A percentile compares a stretch with the other conserved stretches of the same genome.
phyloP scores from a whole-genome alignment of 2,329 filamentous ascomycete species.

The Aspergillus quadricinctus region DNA sequence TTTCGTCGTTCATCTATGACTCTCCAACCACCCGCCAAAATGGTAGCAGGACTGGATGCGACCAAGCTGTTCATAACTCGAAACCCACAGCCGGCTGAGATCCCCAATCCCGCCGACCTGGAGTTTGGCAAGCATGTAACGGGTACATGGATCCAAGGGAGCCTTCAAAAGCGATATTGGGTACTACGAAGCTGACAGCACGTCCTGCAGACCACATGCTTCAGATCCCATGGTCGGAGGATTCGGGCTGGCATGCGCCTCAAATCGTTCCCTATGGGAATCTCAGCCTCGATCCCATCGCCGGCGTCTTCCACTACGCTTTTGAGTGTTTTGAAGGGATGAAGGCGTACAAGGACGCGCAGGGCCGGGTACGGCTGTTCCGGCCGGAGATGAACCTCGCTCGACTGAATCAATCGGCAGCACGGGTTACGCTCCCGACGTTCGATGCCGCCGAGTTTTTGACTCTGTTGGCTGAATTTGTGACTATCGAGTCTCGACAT shows the following conservation, averaged over 20 bases:
- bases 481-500: slow-evolving; percentile 30
- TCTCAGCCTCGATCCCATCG: slow-evolving; percentile 68
- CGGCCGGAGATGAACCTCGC: slow-evolving; percentile 63
- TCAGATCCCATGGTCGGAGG: slow-evolving; percentile 58
- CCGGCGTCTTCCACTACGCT: slow-evolving; percentile 74
- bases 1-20: too few relatives aligned
- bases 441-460: slow-evolving; percentile 67
- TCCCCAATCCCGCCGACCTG: background rate
- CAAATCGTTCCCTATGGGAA: slow-evolving; percentile 69
- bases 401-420: slow-evolving; percentile 51
- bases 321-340: slow-evolving; percentile 81
- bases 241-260: slow-evolving; percentile 64
- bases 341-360: slow-evolving; percentile 63
- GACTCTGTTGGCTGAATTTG: slow-evolving; percentile 55
- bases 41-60: background rate
- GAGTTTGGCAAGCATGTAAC: background rate
- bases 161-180: too few relatives aligned
- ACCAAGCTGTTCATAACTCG: background rate
- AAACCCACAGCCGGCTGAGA: background rate
- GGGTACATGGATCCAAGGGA: background rate
- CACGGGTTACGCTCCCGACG: slow-evolving; percentile 65
- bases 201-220: slow-evolving; percentile 75
- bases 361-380: slow-evolving; percentile 68
- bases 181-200: slow-evolving; percentile 18
- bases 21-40: background rate